phyloP scores from a whole-genome alignment of 805 yeast species.

The Wickerhamiella galacta region DNA sequence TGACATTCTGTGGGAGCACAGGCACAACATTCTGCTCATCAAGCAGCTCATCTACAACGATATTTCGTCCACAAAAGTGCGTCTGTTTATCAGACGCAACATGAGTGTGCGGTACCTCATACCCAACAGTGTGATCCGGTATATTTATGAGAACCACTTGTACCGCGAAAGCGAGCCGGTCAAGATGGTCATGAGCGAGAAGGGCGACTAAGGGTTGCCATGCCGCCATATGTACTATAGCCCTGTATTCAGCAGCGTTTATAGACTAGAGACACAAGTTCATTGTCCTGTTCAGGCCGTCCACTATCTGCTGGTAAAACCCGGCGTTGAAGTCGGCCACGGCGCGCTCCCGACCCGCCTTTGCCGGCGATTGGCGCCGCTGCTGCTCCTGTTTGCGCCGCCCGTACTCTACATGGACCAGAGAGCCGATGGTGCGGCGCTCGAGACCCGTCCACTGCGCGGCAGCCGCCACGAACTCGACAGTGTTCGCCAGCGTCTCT shows the following conservation, averaged over 20 bases:
- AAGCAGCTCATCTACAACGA: slow-evolving; percentile 94
- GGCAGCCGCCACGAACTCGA: slow-evolving; percentile 13
- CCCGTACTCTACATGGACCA: slow-evolving; percentile 10
- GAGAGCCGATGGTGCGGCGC: slow-evolving; percentile 9
- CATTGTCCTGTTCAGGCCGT: slow-evolving; percentile 18
- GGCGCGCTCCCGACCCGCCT: slow-evolving; percentile 25
- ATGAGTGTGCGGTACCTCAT: slow-evolving; percentile 92
- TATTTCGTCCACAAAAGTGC: slow-evolving; percentile 84
- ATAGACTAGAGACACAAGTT: slow-evolving; percentile 8
- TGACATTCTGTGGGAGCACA: slow-evolving; percentile 93
- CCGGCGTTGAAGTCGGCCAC: slow-evolving; percentile 27
- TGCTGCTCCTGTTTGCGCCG: slow-evolving; percentile 2
- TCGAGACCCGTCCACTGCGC: slow-evolving; percentile 14
- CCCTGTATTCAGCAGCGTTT: no score
- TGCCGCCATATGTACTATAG: neutral
- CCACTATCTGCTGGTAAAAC: slow-evolving; percentile 7
- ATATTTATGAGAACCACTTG: slow-evolving; percentile 80
- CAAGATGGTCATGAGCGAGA: slow-evolving; percentile 45
- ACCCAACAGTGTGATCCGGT: slow-evolving; percentile 88
- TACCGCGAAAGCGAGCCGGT: slow-evolving; percentile 88
- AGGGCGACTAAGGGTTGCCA: slow-evolving; percentile 13
- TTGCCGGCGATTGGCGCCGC: slow-evolving; percentile 15
- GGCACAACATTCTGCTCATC: slow-evolving; percentile 80
- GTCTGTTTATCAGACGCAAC: slow-evolving; percentile 80
- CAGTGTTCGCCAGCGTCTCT: slow-evolving; percentile 9